phyloP scores from a whole-genome alignment of 2,329 filamentous ascomycete genomes.

The Calonectria pteridis region DNA sequence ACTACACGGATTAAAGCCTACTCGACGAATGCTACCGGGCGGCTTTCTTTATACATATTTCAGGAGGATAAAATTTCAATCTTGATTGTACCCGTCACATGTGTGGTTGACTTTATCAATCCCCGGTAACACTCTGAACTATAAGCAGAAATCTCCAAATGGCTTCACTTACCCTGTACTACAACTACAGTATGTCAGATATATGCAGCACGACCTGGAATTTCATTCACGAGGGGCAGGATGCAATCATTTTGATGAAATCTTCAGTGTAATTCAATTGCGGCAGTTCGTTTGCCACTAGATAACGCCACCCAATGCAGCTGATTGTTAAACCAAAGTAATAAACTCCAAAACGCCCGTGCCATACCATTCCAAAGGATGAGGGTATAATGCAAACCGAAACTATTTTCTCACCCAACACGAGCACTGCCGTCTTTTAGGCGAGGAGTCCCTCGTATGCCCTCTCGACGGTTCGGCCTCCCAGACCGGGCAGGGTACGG shows the following conservation, averaged over 20 bases:
- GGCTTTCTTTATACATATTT: not conserved
- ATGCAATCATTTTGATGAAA: not conserved
- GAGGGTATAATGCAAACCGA: constrained; percentile 41
- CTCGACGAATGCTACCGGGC: not conserved
- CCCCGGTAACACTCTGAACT: not conserved
- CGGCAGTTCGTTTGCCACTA: constrained; percentile 24
- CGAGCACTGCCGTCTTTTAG: constrained; percentile 24
- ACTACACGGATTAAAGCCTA: not conserved
- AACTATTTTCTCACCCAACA: constrained; percentile 30
- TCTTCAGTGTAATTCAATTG: constrained; percentile 27
- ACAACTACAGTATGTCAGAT: too few species aligned
- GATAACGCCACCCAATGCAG: constrained; percentile 37
- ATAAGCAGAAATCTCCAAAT: not conserved
- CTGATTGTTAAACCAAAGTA: constrained; percentile 26
- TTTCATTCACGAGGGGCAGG: not conserved
- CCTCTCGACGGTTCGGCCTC: constrained; percentile 67
- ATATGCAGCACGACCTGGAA: too few species aligned
- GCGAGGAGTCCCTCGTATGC: constrained; percentile 63
- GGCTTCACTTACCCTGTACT: not conserved
- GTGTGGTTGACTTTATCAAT: not conserved
- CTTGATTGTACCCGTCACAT: not conserved
- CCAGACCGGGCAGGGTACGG: constrained; percentile 68
- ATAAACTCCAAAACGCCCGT: constrained; percentile 35
- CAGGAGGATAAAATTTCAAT: not conserved
- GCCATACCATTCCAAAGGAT: constrained; percentile 21